Conservation (phyloP, 1,139 yeast species). For the Zygoascus hellenicus region DNA sequence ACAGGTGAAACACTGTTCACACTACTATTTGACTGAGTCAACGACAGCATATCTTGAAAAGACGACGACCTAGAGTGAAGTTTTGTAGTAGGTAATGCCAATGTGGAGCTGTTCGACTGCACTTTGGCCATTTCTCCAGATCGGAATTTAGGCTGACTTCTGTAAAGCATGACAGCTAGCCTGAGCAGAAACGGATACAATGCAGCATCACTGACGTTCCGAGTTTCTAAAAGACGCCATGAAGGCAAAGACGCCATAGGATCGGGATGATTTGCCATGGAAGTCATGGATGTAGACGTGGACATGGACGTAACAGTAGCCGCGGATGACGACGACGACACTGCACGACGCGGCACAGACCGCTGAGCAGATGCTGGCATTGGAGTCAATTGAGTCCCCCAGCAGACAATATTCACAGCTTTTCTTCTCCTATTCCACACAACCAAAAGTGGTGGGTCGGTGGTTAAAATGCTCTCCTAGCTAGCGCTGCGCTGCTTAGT, state of each 20-base stretch:
- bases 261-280: not conserved
- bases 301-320: too few species aligned
- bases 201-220: slow-evolving; percentile 26
- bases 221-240: slow-evolving; percentile 20
- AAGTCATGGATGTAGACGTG: too few species aligned
- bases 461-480: too few species aligned
- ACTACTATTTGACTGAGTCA: slow-evolving; percentile 6
- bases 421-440: too few species aligned
- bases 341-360: too few species aligned
- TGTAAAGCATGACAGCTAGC: slow-evolving; percentile 31
- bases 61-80: slow-evolving; percentile 15
- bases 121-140: not conserved
- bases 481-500: not conserved
- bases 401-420: too few species aligned
- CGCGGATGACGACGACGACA: too few species aligned
- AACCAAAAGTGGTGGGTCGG: too few species aligned
- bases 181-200: slow-evolving; percentile 32
- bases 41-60: slow-evolving; percentile 12
- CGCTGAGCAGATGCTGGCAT: too few species aligned
- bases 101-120: slow-evolving; percentile 5
- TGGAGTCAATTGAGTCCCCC: too few species aligned
- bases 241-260: slow-evolving; percentile 13
- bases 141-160: slow-evolving; percentile 30
- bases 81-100: slow-evolving; percentile 10
- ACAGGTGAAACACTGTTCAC: slow-evolving; percentile 5